Percentiles rank a stretch among this genome's conserved stretches.
Conservation (phyloP, 108 stramenopile genomes). For the Skeletonema marinoi region DNA sequence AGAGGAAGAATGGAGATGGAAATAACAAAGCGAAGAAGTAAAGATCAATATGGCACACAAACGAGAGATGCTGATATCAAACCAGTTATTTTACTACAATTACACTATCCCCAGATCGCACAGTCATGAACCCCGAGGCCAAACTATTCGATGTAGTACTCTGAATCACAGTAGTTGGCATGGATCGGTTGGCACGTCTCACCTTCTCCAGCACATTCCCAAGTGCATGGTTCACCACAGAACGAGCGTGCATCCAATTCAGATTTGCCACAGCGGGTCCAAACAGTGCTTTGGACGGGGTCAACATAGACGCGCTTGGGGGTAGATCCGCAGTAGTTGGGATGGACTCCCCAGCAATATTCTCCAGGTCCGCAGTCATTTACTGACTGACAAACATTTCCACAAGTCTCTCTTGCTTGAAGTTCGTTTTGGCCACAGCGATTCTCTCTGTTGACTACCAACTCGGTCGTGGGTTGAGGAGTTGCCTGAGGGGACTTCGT, state of each 20-base stretch:
- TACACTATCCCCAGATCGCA: neutral
- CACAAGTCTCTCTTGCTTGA: conserved; percentile 15
- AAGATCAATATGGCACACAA: neutral
- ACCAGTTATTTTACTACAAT: neutral
- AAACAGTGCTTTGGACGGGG: conserved; percentile 9
- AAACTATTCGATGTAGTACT: neutral
- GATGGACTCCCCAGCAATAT: conserved; percentile 12
- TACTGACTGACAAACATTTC: neutral
- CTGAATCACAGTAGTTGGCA: neutral
- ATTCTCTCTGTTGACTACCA: neutral
- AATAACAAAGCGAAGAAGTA: neutral
- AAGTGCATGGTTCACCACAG: neutral
- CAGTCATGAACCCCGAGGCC: neutral
- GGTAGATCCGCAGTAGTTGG: conserved; percentile 21
- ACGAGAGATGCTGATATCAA: too few species aligned
- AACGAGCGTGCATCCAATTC: conserved; percentile 3
- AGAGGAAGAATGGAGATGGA: conserved; percentile 25
- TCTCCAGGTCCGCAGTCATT: conserved; percentile 4
- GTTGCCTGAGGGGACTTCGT: neutral
- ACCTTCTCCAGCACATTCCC: neutral
- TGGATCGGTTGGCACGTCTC: neutral
- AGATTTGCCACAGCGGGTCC: conserved; percentile 14
- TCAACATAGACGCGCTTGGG: conserved; percentile 2
- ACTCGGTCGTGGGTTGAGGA: neutral
- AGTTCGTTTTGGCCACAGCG: conserved; percentile 17